Evolutionary conservation across 352 stramenopile species (phyloP).

Genomic region (Phytophthora boehmeriae): DNA sequence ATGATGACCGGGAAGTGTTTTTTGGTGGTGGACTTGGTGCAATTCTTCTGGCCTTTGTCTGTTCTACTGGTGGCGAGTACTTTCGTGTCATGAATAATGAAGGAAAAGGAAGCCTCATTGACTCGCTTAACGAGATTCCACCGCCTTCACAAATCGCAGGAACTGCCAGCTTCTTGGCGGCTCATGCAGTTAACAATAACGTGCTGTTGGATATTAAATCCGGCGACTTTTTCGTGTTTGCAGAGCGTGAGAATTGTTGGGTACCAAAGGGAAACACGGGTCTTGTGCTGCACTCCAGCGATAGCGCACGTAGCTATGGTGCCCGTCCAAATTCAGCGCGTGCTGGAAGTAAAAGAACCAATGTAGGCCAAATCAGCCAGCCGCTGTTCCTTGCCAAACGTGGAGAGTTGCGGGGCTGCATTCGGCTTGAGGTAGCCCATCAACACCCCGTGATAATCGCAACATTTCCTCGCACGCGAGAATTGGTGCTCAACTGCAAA

Average conservation of each 20-base stretch:
- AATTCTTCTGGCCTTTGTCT: slow-evolving; percentile 65
- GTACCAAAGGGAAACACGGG: slow-evolving; percentile 79
- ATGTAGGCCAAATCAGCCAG: slow-evolving; percentile 40
- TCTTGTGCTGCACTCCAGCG: slow-evolving; percentile 68
- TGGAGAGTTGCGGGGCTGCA: slow-evolving; percentile 70
- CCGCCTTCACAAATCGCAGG: slow-evolving; percentile 28
- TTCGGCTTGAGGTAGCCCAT: slow-evolving; percentile 56
- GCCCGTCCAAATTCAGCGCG: slow-evolving; percentile 65
- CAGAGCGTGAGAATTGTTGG: slow-evolving; percentile 43
- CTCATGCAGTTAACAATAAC: slow-evolving; percentile 21
- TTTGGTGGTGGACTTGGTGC: slow-evolving; percentile 72
- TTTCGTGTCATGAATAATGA: slow-evolving; percentile 70
- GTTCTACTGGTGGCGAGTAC: slow-evolving; percentile 69
- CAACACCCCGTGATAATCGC: slow-evolving; percentile 41
- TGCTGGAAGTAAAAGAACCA: slow-evolving; percentile 54
- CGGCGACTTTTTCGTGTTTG: slow-evolving; percentile 74
- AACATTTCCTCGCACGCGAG: slow-evolving; percentile 40
- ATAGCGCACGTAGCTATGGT: slow-evolving; percentile 62
- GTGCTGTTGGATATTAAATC: slow-evolving; percentile 76
- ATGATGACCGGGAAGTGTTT: slow-evolving; percentile 90
- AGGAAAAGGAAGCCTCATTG: slow-evolving; percentile 53
- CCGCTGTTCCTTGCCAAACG: slow-evolving; percentile 54
- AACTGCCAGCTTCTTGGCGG: slow-evolving; percentile 21
- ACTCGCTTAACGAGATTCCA: slow-evolving; percentile 45
- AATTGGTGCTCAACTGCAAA: slow-evolving; percentile 74